Percentiles rank a stretch among this genome's conserved stretches.
These are phyloP conservation scores for Aphanocladium album DNA, from an alignment of 2,329 filamentous ascomycete species.

Conservation along the genomic window DNA sequence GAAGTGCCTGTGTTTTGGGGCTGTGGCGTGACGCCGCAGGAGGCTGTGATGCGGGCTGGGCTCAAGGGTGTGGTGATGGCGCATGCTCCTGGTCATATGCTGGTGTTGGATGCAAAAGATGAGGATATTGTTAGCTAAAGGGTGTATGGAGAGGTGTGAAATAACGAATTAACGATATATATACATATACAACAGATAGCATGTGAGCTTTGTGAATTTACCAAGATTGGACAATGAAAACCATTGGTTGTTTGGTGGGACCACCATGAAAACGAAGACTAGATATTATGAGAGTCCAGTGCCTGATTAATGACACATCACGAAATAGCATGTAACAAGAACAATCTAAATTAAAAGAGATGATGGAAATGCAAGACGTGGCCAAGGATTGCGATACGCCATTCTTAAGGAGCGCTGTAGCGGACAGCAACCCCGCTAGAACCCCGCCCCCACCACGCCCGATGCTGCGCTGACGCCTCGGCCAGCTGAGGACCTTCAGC, in stretches of 20 bases:
- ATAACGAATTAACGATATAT: neutral
- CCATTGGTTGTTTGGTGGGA: no score
- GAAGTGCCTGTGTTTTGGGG: conserved; percentile 57
- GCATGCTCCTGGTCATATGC: conserved; percentile 59
- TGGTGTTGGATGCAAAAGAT: conserved; percentile 49
- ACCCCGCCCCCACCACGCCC: neutral
- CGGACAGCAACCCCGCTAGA: neutral
- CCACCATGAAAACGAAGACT: neutral
- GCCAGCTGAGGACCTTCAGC: neutral
- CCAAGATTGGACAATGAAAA: neutral
- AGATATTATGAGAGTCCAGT: no score
- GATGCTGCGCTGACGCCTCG: neutral
- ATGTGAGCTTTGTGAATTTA: neutral
- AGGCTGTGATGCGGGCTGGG: conserved; percentile 53
- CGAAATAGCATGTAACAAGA: neutral
- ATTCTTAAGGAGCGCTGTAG: neutral
- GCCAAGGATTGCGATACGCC: no score
- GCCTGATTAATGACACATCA: no score
- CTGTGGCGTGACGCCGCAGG: conserved; percentile 62
- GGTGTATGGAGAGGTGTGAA: neutral
- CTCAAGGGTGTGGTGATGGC: conserved; percentile 54
- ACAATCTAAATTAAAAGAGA: neutral
- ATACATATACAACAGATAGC: neutral
- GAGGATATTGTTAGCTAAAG: conserved; percentile 27
- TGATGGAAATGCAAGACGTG: no score